phyloP scores from a whole-genome alignment of 805 yeast genomes.

The Pichia occidentalis region DNA sequence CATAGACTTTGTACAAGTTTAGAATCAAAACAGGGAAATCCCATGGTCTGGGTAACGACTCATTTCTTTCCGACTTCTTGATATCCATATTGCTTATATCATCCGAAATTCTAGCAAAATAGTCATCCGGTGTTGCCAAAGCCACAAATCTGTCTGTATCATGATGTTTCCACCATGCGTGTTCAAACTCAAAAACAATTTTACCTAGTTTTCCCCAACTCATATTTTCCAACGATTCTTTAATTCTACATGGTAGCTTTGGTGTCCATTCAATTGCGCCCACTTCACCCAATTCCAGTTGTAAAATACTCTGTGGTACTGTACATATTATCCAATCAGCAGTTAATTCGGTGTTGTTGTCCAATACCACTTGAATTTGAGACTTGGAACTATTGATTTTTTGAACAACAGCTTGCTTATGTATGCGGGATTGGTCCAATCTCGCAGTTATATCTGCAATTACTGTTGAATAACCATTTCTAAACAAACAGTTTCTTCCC shows the following conservation, averaged over 20 bases:
- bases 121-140: slow-evolving; percentile 33
- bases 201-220: slow-evolving; percentile 70
- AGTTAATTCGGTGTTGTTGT: slow-evolving; percentile 25
- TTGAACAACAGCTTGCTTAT: slow-evolving; percentile 37
- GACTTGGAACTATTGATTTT: slow-evolving; percentile 29
- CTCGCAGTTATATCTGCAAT: slow-evolving; percentile 37
- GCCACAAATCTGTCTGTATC: slow-evolving; percentile 45
- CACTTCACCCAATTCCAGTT: slow-evolving; percentile 28
- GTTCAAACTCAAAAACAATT: slow-evolving; percentile 59
- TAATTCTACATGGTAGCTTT: slow-evolving; percentile 40
- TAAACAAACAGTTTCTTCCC: slow-evolving; percentile 72
- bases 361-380: slow-evolving; percentile 29
- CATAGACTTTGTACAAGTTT: slow-evolving; percentile 46
- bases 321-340: slow-evolving; percentile 64
- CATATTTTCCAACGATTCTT: slow-evolving; percentile 39
- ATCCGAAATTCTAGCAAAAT: slow-evolving; percentile 6
- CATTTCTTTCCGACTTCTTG: not conserved
- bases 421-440: slow-evolving; percentile 36
- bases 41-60: slow-evolving; percentile 38
- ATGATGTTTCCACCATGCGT: slow-evolving; percentile 49
- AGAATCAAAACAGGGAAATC: slow-evolving; percentile 56
- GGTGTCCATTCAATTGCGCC: slow-evolving; percentile 55
- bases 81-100: not conserved
- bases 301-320: slow-evolving; percentile 68
- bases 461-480: slow-evolving; percentile 51